Evolutionary conservation across 768 basidiomycete species (phyloP).

Genomic region (Lepiota venenata): DNA sequence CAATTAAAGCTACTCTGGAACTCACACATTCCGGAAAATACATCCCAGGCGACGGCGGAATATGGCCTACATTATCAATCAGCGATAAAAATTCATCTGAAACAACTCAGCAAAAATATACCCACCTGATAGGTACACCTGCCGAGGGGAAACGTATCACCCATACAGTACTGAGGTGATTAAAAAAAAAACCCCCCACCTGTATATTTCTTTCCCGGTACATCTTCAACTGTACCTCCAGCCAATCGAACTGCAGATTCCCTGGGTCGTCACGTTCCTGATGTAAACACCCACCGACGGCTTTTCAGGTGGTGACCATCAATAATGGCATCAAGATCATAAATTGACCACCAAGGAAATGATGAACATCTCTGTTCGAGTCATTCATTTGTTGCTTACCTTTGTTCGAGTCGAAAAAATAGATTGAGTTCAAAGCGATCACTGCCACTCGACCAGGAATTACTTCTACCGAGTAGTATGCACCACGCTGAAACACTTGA

Average conservation of each 20-base stretch:
- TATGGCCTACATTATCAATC: conserved; percentile 55
- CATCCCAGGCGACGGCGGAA: conserved; percentile 77
- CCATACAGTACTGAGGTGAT: neutral
- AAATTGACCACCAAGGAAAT: conserved; percentile 14
- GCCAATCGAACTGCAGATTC: conserved; percentile 85
- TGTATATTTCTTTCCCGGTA: conserved; percentile 74
- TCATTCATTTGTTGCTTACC: conserved; percentile 34
- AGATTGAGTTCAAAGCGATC: conserved; percentile 87
- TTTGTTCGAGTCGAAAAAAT: conserved; percentile 89
- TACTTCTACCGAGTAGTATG: conserved; percentile 79
- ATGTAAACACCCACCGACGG: conserved; percentile 71
- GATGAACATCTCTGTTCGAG: conserved; percentile 1
- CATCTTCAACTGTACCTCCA: conserved; percentile 74
- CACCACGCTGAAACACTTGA: conserved; percentile 85
- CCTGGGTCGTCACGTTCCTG: conserved; percentile 75
- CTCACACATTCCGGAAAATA: conserved; percentile 87
- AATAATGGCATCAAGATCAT: neutral
- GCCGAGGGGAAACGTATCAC: conserved; percentile 7
- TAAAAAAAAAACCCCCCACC: conserved; percentile 37
- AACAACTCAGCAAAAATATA: conserved; percentile 38
- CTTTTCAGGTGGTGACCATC: conserved; percentile 32
- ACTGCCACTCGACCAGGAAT: conserved; percentile 73
- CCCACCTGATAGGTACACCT: conserved; percentile 28
- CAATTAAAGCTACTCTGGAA: conserved; percentile 1
- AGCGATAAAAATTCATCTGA: conserved; percentile 18